These are phyloP conservation scores for Dionaea muscipula DNA, from an alignment of 179 eudicot species.

Conservation along the genomic window DNA sequence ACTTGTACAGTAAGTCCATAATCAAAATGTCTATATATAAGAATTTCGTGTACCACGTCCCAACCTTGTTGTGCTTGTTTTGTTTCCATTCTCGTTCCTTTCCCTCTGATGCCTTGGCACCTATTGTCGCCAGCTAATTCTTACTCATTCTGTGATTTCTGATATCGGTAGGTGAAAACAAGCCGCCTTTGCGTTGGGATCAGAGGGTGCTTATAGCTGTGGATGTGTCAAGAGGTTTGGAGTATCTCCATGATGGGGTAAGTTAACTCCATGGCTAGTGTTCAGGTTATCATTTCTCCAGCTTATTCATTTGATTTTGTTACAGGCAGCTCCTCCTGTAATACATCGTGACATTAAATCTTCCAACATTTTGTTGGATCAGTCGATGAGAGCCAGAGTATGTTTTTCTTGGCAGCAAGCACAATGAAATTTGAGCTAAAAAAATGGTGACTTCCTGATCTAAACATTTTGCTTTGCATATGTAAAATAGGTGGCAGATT, in stretches of 20 bases:
- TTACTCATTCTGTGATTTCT: slow-evolving; percentile 1
- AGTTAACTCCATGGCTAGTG: slow-evolving; percentile 5
- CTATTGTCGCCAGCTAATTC: no score
- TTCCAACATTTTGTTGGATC: slow-evolving; percentile 93
- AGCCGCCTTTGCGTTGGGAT: slow-evolving; percentile 59
- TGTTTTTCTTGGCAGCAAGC: slow-evolving; percentile 10
- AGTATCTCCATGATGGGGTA: slow-evolving; percentile 98
- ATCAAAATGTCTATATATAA: no score
- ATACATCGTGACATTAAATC: slow-evolving; percentile 94
- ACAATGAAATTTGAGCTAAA: no score
- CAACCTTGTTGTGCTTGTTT: no score
- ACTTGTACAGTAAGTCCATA: slow-evolving; percentile 59
- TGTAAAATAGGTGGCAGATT: slow-evolving; percentile 67
- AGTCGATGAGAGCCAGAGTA: slow-evolving; percentile 93
- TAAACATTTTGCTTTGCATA: neutral
- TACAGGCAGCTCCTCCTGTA: slow-evolving; percentile 94
- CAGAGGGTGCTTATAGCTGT: slow-evolving; percentile 74
- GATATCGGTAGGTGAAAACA: slow-evolving; percentile 44
- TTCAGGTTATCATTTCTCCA: neutral
- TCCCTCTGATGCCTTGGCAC: no score
- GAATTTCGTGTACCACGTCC: no score
- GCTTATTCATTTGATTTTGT: slow-evolving; percentile 6
- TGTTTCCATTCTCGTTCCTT: no score
- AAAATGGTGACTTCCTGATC: no score
- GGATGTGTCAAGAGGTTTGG: slow-evolving; percentile 92